Evolutionary conservation across 257 asterid genomes (phyloP).

Genomic region (Lantana camara): DNA sequence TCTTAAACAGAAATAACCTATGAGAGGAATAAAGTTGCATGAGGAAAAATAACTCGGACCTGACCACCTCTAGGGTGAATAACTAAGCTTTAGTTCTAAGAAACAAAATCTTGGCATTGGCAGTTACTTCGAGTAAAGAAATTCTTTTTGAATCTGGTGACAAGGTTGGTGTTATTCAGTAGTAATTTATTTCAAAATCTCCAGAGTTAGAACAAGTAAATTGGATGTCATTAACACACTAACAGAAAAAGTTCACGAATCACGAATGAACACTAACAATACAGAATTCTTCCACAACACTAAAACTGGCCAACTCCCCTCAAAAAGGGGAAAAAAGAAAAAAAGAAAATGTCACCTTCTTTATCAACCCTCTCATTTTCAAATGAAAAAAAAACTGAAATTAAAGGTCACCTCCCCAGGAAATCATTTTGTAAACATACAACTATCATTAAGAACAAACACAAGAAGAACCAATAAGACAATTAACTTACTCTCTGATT

Average conservation of each 20-base stretch:
- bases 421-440: neutral
- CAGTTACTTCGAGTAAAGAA: neutral
- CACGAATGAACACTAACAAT: too few relatives aligned
- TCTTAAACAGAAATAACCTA: conserved; percentile 20
- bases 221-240: neutral
- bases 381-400: too few relatives aligned
- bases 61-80: too few relatives aligned
- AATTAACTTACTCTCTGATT: conserved; percentile 66
- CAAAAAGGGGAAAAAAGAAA: too few relatives aligned
- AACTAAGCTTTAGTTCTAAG: neutral
- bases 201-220: neutral
- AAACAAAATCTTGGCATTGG: neutral
- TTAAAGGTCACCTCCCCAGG: conserved; percentile 11
- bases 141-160: neutral
- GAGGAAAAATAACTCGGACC: neutral
- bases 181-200: neutral
- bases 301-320: too few relatives aligned
- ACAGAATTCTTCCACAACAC: too few relatives aligned
- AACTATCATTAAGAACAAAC: conserved; percentile 18
- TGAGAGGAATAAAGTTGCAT: conserved; percentile 10
- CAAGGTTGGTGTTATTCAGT: neutral
- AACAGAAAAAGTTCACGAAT: conserved; percentile 21
- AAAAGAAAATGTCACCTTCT: too few relatives aligned
- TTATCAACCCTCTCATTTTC: too few relatives aligned
- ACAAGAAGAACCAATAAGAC: conserved; percentile 28